A percentile compares a stretch with the other conserved stretches of the same genome.
Evolutionary conservation across 78 protist species (phyloP).

Genomic region (Guillardia theta): DNA sequence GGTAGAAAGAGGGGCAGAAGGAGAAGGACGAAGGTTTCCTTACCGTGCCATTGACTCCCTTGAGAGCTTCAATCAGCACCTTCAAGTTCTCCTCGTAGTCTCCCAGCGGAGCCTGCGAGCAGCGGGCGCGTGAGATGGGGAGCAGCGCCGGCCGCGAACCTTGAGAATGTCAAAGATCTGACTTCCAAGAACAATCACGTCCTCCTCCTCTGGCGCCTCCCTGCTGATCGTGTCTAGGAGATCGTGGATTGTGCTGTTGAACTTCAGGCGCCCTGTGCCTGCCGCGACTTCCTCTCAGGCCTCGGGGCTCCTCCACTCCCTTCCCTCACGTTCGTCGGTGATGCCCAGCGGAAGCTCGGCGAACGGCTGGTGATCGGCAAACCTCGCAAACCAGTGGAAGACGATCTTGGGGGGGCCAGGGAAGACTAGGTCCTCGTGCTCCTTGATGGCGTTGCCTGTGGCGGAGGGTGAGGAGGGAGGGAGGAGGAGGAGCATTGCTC

Average conservation of each 20-base stretch:
- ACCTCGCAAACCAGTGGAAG: constrained; percentile 14
- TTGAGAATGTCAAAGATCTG: constrained; percentile 30
- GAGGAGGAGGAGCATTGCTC: background rate
- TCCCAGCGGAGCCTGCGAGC: background rate
- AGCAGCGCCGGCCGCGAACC: background rate
- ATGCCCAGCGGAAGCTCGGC: background rate
- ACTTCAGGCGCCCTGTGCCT: constrained; percentile 19
- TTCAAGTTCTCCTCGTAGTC: background rate
- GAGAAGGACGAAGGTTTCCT: too few species aligned
- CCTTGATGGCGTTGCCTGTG: constrained; percentile 25
- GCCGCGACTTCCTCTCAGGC: too few species aligned
- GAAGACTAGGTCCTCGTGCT: constrained; percentile 17
- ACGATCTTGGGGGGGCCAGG: background rate
- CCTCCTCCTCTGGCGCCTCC: background rate
- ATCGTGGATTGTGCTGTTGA: background rate
- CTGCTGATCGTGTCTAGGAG: background rate
- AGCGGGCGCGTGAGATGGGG: background rate
- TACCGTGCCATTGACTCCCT: background rate
- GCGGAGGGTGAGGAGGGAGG: background rate
- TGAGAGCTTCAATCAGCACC: background rate
- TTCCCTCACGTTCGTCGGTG: background rate
- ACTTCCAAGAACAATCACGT: background rate
- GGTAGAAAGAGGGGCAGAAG: too few species aligned
- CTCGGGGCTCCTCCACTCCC: background rate
- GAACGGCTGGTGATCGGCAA: constrained; percentile 29